Evolutionary conservation across 495 filamentous ascomycete species (phyloP).

Genomic region (Penicillium coffeae): DNA sequence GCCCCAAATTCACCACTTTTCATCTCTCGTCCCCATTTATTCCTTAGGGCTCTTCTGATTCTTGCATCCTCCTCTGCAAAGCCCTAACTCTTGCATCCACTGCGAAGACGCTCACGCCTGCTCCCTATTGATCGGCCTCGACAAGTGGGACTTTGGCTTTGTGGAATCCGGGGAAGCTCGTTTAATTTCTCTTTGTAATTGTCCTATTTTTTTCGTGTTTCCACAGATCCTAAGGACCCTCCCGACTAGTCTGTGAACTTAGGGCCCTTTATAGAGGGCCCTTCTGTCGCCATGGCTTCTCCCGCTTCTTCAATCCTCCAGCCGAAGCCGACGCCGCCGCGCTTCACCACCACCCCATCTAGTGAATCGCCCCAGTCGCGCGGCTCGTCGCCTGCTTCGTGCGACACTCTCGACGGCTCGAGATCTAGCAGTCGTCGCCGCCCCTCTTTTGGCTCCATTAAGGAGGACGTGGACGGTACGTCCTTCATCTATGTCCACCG

Average conservation of each 20-base stretch:
- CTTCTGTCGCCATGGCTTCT: conserved; percentile 34
- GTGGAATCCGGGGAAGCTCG: conserved; percentile 39
- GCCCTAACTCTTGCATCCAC: conserved; percentile 10
- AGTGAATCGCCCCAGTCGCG: conserved; percentile 32
- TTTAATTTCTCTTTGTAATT: conserved; percentile 22
- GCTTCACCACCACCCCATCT: conserved; percentile 18
- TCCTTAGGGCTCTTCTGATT: no score
- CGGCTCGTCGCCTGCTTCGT: conserved; percentile 34
- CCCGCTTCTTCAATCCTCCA: conserved; percentile 17
- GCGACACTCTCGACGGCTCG: conserved; percentile 38
- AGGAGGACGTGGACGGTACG: conserved; percentile 45
- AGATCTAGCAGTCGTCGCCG: conserved; percentile 41
- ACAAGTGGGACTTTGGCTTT: conserved; percentile 12
- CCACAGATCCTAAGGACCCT: conserved; percentile 13
- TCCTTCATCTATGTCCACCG: not conserved
- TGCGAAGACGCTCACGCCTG: not conserved
- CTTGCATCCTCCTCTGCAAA: no score
- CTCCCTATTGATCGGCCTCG: conserved; percentile 16
- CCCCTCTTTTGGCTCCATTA: conserved; percentile 44
- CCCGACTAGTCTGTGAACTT: conserved; percentile 16
- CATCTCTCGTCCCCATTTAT: no score
- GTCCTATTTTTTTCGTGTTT: conserved; percentile 14
- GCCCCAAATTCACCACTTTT: conserved; percentile 20
- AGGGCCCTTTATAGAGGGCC: conserved; percentile 38
- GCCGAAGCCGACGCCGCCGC: conserved; percentile 23